Base-by-base conservation (phyloP, 495 filamentous ascomycete genomes). In the Usnea hakonensis region DNA sequence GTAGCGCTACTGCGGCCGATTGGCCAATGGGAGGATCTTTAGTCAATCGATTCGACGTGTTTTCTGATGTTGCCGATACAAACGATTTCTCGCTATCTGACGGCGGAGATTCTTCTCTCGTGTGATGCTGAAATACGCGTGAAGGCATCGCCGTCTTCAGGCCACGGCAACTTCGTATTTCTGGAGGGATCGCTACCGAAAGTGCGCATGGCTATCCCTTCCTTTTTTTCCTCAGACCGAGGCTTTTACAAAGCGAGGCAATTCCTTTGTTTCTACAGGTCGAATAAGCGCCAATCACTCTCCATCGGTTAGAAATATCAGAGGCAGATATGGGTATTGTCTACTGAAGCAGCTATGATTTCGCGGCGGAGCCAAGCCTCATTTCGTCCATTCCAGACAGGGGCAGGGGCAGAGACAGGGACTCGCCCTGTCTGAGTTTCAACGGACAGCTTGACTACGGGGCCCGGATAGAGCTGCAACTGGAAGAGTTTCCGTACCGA, bases 61-160 rank as follows among this genome's bases (percentile, higher is more conserved):
- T 67, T 56, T 60, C 65, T 56, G 61, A 64, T 44, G 41, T 55
- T 63, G 65, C 65, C 14, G 65, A 67, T 41, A 67, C 61, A 44
- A 67, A 67, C 35, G 65, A 67, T 19, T 28, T 53, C 50, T 67
- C 65, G 41, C 61, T 63, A 8, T 63, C 61, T 17, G 65, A 67
- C 30, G 55, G 56, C 37, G 65, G 46, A 26, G 65, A 60, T 43
- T n/a, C 41, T 28, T 58, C 55, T 37, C 55, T 56, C 57, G 32
- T 43, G 35, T 57, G 50, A 23, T 59, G 30, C 33, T 41, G 37
- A 21, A 35, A 10, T 48, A 64, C 50, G 50, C 57, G 65, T 60
- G 56, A 60, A 52, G 65, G 55, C 65, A 67, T 67, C 16, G 48
- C 32, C 28, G 19, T n/a, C 26, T 32, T 32, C 23, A 30, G 14